A percentile compares a stretch with the other conserved stretches of the same genome.
These are phyloP conservation scores for Yueomyces sp. DNA, from an alignment of 805 yeast genomes.

Conservation along the genomic window DNA sequence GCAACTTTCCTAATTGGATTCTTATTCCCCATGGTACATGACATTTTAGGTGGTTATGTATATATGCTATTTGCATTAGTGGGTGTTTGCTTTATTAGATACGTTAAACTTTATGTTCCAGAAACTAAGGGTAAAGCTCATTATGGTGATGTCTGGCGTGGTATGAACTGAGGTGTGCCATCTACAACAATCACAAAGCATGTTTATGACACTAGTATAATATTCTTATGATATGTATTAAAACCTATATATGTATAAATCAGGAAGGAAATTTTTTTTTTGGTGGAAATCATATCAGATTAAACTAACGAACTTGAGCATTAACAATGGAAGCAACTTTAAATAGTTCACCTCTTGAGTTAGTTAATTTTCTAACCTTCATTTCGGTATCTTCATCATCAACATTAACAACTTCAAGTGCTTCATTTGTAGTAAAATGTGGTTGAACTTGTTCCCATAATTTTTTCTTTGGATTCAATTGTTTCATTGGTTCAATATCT, in stretches of 20 bases:
- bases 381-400: slow-evolving; percentile 56
- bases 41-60: slow-evolving; percentile 59
- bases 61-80: slow-evolving; percentile 57
- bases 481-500: slow-evolving; percentile 80
- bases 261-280: too few relatives aligned
- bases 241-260: too few relatives aligned
- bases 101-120: slow-evolving; percentile 24
- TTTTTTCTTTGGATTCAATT: slow-evolving; percentile 95
- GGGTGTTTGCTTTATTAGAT: slow-evolving; percentile 33
- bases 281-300: background rate
- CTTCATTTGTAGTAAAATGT: slow-evolving; percentile 65
- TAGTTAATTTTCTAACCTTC: slow-evolving; percentile 54
- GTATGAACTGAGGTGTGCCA: background rate
- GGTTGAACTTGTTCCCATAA: slow-evolving; percentile 95
- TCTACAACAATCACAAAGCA: too few relatives aligned
- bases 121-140: slow-evolving; percentile 12
- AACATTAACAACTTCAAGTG: slow-evolving; percentile 66
- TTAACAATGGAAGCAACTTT: slow-evolving; percentile 56
- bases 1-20: slow-evolving; percentile 76
- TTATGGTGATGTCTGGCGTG: slow-evolving; percentile 12
- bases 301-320: slow-evolving; percentile 61
- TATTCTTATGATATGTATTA: too few relatives aligned
- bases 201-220: too few relatives aligned
- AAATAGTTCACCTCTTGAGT: slow-evolving; percentile 66
- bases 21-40: slow-evolving; percentile 62